Percentiles rank a stretch among this genome's conserved stretches.
phyloP scores from a whole-genome alignment of 768 basidiomycete species.

The Terana coerulea region DNA sequence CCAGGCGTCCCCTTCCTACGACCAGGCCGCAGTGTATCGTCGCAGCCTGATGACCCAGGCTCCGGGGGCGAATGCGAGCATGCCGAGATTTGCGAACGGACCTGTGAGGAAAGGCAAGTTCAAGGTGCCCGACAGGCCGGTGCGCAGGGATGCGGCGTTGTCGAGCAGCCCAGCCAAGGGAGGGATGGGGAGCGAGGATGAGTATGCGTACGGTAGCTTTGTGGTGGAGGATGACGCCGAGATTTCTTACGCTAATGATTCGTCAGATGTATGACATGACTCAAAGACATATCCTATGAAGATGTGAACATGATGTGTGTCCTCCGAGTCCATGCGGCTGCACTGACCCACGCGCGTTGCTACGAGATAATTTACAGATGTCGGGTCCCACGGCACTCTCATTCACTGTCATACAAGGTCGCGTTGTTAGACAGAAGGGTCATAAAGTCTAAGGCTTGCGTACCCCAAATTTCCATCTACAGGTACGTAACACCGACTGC shows the following conservation, averaged over 20 bases:
- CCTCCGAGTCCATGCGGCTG: no score
- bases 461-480: no score
- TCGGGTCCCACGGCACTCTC: no score
- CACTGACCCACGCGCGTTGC: no score
- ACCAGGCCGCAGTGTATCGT: slow-evolving; percentile 67
- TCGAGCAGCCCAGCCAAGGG: slow-evolving; percentile 64
- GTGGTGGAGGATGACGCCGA: slow-evolving; percentile 78
- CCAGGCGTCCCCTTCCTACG: slow-evolving; percentile 67
- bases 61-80: slow-evolving; percentile 34
- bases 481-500: no score
- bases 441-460: no score
- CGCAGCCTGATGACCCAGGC: slow-evolving; percentile 72
- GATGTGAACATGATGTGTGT: no score
- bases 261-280: no score
- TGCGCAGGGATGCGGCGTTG: slow-evolving; percentile 26
- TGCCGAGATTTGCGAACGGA: slow-evolving; percentile 52
- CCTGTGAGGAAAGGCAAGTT: slow-evolving; percentile 37
- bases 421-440: no score
- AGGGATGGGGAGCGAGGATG: slow-evolving; percentile 51
- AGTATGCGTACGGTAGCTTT: slow-evolving; percentile 74
- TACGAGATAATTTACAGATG: no score
- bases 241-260: slow-evolving; percentile 38
- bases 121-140: neutral
- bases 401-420: no score
- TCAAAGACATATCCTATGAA: no score